Percentiles rank a stretch among this genome's conserved stretches.
These are phyloP conservation scores for Yarrowia deformans DNA, from an alignment of 805 yeast species.

Conservation along the genomic window DNA sequence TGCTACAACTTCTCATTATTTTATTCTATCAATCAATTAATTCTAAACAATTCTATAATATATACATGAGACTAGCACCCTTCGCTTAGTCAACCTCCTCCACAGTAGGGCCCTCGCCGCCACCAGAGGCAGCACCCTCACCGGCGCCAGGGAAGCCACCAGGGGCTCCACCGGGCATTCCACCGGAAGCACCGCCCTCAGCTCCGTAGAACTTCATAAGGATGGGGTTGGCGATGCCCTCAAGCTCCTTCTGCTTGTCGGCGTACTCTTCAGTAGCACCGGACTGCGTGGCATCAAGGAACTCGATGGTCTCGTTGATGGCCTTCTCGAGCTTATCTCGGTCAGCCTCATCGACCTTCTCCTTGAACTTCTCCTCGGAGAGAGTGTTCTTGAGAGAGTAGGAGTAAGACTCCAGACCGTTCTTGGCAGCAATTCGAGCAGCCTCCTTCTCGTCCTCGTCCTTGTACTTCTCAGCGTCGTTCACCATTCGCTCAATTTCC, in stretches of 20 bases:
- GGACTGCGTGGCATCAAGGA: slow-evolving; percentile 91
- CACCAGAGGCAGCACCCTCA: slow-evolving; percentile 51
- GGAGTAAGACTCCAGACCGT: slow-evolving; percentile 90
- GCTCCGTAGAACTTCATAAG: slow-evolving; percentile 90
- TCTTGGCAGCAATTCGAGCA: slow-evolving; percentile 87
- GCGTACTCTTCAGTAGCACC: slow-evolving; percentile 88
- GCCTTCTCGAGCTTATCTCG: slow-evolving; percentile 42
- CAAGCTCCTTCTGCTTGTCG: slow-evolving; percentile 92
- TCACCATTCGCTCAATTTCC: slow-evolving; percentile 76
- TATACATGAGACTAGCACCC: not conserved
- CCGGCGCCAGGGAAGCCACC: slow-evolving; percentile 60
- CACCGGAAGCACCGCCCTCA: slow-evolving; percentile 66
- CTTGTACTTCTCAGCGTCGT: slow-evolving; percentile 95
- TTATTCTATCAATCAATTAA: not conserved
- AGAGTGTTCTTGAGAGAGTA: slow-evolving; percentile 86
- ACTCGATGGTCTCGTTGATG: slow-evolving; percentile 47
- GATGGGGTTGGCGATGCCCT: slow-evolving; percentile 91
- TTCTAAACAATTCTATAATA: not conserved
- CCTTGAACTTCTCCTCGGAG: slow-evolving; percentile 75
- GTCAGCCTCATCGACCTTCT: slow-evolving; percentile 52
- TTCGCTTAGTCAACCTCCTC: slow-evolving; percentile 35
- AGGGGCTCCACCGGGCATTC: slow-evolving; percentile 56
- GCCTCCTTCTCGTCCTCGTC: slow-evolving; percentile 95
- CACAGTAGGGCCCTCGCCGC: slow-evolving; percentile 44
- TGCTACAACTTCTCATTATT: not conserved